phyloP scores from a whole-genome alignment of 2,329 filamentous ascomycete genomes.

The Diaporthe sp. region DNA sequence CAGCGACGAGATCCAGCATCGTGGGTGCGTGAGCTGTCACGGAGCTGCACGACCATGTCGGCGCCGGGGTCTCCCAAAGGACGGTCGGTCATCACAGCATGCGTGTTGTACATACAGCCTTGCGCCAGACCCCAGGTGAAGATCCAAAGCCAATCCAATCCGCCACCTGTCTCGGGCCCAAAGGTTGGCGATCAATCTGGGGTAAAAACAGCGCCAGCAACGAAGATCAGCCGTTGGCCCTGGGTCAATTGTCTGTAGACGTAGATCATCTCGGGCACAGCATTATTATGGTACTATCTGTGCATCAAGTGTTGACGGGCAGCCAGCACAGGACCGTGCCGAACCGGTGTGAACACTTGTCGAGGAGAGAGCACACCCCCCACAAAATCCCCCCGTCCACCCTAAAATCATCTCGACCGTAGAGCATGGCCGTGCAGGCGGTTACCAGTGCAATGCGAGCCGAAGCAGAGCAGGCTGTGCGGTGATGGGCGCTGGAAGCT shows the following conservation, averaged over 20 bases:
- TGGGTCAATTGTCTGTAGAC: not conserved
- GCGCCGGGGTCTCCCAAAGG: slow-evolving; percentile 8
- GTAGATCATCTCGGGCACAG: slow-evolving; percentile 6
- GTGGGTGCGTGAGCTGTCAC: not conserved
- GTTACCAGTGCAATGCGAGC: not conserved
- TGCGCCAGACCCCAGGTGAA: not conserved
- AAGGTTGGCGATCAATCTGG: slow-evolving; percentile 32
- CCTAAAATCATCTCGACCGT: not conserved
- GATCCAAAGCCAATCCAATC: slow-evolving; percentile 6
- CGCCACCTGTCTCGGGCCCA: not conserved
- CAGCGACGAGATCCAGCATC: slow-evolving; percentile 6
- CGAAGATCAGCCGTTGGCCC: slow-evolving; percentile 3
- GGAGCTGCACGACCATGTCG: slow-evolving; percentile 19
- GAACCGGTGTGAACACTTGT: not conserved
- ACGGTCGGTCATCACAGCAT: slow-evolving; percentile 12
- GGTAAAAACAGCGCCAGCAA: not conserved
- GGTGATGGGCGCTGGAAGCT: not conserved
- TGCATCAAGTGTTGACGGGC: slow-evolving; percentile 2
- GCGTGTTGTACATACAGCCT: not conserved
- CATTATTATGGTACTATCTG: not conserved
- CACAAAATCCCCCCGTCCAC: not conserved
- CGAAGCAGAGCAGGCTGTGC: not conserved
- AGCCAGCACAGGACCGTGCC: not conserved
- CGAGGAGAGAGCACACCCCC: not conserved
- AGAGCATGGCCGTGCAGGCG: not conserved